Conservation (phyloP, 1,284 basidiomycete species). For the Cutaneotrichosporon sp. region DNA sequence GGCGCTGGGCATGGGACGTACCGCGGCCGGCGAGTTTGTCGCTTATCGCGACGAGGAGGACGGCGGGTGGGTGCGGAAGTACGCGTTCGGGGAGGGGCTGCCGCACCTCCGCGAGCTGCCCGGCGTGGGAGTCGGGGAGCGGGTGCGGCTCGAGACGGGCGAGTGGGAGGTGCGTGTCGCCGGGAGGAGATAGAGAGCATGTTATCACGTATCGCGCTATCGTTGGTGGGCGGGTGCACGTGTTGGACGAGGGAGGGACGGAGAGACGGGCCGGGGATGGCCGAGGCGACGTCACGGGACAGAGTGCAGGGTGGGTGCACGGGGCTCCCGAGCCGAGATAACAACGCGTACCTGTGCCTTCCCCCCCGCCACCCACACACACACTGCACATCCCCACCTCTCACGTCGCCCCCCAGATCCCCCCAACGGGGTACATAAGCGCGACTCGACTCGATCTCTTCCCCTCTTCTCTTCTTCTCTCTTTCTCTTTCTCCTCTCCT, state of each 20-base stretch:
- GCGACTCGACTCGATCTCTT: not conserved
- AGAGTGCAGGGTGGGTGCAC: not conserved
- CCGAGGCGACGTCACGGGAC: conserved; percentile 1
- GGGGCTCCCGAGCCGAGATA: not conserved
- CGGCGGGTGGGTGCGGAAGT: conserved; percentile 10
- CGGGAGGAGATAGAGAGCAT: not conserved
- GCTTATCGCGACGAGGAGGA: conserved; percentile 18
- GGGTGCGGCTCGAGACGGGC: not conserved
- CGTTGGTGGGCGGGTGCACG: no score
- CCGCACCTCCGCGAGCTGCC: not conserved
- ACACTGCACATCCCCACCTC: not conserved
- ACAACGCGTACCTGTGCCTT: not conserved
- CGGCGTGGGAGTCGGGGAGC: not conserved
- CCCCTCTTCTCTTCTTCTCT: not conserved
- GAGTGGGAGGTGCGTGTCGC: conserved; percentile 4
- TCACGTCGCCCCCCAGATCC: not conserved
- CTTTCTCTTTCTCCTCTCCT: not conserved
- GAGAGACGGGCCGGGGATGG: not conserved
- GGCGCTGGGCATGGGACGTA: conserved; percentile 15
- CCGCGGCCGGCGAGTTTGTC: not conserved
- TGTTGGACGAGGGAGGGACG: not conserved
- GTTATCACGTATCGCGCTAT: no score
- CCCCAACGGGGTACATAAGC: not conserved
- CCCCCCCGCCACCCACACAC: not conserved
- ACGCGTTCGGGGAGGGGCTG: conserved; percentile 8